Percentiles rank a stretch among this genome's conserved stretches.
These are phyloP conservation scores for Spathaspora hagerdaliae DNA, from an alignment of 805 yeast genomes.

Conservation along the genomic window DNA sequence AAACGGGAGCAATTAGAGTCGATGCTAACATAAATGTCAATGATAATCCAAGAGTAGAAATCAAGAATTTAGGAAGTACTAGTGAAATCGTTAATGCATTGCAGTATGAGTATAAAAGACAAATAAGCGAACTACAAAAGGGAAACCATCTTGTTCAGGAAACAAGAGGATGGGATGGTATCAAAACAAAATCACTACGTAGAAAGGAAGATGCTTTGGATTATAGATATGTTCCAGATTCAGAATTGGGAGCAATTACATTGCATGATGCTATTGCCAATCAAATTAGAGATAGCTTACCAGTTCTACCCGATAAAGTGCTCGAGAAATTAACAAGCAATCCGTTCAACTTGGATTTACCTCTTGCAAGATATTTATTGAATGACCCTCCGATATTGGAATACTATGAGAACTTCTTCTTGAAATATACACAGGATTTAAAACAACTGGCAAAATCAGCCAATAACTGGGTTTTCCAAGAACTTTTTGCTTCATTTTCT, in stretches of 20 bases:
- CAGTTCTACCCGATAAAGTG: slow-evolving; percentile 60
- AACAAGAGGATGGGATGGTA: slow-evolving; percentile 93
- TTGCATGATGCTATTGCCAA: slow-evolving; percentile 42
- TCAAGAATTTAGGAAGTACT: slow-evolving; percentile 84
- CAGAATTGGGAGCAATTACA: slow-evolving; percentile 66
- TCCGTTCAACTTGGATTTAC: slow-evolving; percentile 58
- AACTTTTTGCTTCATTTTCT: slow-evolving; percentile 65
- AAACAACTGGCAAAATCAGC: slow-evolving; percentile 36
- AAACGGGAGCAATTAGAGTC: slow-evolving; percentile 91
- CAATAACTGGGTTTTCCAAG: slow-evolving; percentile 82
- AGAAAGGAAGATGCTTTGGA: slow-evolving; percentile 79
- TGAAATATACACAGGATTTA: slow-evolving; percentile 11
- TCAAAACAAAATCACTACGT: slow-evolving; percentile 60
- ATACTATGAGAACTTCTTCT: slow-evolving; percentile 49
- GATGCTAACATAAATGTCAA: slow-evolving; percentile 89
- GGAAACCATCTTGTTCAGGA: slow-evolving; percentile 41
- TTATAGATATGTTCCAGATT: slow-evolving; percentile 92
- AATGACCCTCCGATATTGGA: slow-evolving; percentile 44
- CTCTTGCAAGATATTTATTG: slow-evolving; percentile 72
- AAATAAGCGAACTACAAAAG: slow-evolving; percentile 44
- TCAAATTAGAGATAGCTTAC: slow-evolving; percentile 42
- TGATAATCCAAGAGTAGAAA: slow-evolving; percentile 71
- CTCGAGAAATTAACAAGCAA: slow-evolving; percentile 39
- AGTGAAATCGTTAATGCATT: slow-evolving; percentile 77
- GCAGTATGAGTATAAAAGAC: slow-evolving; percentile 69